Conservation (phyloP, 495 filamentous ascomycete species). For the Aeminium ludgeri region DNA sequence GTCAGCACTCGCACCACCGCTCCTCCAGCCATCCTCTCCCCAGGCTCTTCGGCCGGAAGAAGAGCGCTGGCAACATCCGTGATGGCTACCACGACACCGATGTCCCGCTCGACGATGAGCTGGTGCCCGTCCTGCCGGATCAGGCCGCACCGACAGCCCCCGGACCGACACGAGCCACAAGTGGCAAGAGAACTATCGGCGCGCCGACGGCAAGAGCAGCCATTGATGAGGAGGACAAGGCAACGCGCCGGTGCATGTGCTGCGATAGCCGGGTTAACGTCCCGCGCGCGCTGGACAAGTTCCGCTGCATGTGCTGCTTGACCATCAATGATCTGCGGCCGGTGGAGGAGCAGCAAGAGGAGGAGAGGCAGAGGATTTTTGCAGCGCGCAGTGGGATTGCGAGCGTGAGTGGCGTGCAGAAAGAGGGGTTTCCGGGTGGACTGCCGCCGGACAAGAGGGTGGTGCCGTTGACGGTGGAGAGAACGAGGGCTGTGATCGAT, state of each 20-base stretch:
- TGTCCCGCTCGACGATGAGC: slow-evolving; percentile 12
- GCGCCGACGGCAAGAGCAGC: too few species aligned
- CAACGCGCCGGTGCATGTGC: slow-evolving; percentile 28
- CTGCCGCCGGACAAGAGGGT: neutral
- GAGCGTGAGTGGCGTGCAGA: slow-evolving; percentile 11
- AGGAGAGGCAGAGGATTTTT: slow-evolving; percentile 14
- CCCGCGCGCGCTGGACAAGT: slow-evolving; percentile 59
- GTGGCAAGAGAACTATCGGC: slow-evolving; percentile 7
- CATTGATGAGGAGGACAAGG: slow-evolving; percentile 27
- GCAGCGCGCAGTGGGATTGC: neutral
- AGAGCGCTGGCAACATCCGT: slow-evolving; percentile 10
- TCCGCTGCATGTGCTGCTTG: slow-evolving; percentile 71
- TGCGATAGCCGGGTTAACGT: slow-evolving; percentile 64
- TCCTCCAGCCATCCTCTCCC: slow-evolving; percentile 17
- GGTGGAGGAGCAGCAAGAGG: slow-evolving; percentile 17
- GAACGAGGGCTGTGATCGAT: slow-evolving; percentile 35
- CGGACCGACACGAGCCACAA: slow-evolving; percentile 4
- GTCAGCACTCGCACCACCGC: slow-evolving; percentile 8
- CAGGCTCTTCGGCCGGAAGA: slow-evolving; percentile 14
- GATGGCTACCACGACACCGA: slow-evolving; percentile 11
- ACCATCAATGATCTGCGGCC: slow-evolving; percentile 72
- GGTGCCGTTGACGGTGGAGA: slow-evolving; percentile 20
- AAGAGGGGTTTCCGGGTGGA: slow-evolving; percentile 4
- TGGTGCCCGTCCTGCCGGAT: slow-evolving; percentile 13
- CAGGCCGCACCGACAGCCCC: neutral